Evolutionary conservation across 768 basidiomycete species (phyloP).

Genomic region (Leccinum broughii): DNA sequence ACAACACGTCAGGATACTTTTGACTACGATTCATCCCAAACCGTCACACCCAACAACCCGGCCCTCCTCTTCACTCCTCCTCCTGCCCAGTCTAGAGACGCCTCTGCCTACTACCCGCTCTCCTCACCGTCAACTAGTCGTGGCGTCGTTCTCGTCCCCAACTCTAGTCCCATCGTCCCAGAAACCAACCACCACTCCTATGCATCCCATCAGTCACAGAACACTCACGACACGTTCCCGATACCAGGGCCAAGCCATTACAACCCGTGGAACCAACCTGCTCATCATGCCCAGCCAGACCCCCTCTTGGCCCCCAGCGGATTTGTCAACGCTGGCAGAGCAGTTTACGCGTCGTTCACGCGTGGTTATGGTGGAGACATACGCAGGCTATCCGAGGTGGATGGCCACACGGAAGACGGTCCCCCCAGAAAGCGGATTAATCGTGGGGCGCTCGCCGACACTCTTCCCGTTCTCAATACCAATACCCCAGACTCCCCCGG

Average conservation of each 20-base stretch:
- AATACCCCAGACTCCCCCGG: conserved; percentile 56
- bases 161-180: conserved; percentile 62
- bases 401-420: conserved; percentile 49
- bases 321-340: conserved; percentile 45
- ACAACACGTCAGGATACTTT: conserved; percentile 34
- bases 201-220: conserved; percentile 39
- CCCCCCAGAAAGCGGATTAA: conserved; percentile 74
- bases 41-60: conserved; percentile 67
- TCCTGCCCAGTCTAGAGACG: conserved; percentile 75
- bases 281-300: conserved; percentile 42
- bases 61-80: conserved; percentile 37
- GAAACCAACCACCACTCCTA: conserved; percentile 42
- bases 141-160: conserved; percentile 70
- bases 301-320: conserved; percentile 60
- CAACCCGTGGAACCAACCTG: conserved; percentile 39
- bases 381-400: conserved; percentile 39
- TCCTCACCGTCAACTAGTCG: conserved; percentile 24
- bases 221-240: conserved; percentile 44
- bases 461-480: conserved; percentile 24
- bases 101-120: conserved; percentile 41
- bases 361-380: conserved; percentile 40
- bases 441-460: conserved; percentile 44
- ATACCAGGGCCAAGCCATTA: conserved; percentile 40
- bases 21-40: conserved; percentile 39
- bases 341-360: conserved; percentile 55